phyloP scores from a whole-genome alignment of 2,329 filamentous ascomycete species.

The Geosmithia flava region DNA sequence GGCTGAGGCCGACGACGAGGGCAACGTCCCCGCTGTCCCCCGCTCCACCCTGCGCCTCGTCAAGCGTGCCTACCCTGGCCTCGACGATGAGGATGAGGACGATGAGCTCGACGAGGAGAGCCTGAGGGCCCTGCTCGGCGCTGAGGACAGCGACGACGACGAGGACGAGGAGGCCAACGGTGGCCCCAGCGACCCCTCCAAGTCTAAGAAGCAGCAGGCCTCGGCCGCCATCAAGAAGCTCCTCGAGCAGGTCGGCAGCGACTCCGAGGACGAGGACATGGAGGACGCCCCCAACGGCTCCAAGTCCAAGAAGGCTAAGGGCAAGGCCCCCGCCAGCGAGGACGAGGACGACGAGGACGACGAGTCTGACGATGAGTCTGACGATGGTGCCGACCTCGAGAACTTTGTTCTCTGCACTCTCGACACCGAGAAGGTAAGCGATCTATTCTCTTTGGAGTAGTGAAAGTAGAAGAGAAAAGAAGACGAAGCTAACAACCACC shows the following conservation, averaged over 20 bases:
- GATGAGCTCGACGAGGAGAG: constrained; percentile 58
- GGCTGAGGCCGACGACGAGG: constrained; percentile 51
- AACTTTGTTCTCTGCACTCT: constrained; percentile 94
- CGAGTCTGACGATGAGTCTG: constrained; percentile 46
- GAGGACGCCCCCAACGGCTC: constrained; percentile 50
- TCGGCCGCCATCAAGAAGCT: constrained; percentile 69
- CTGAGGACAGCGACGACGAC: constrained; percentile 36
- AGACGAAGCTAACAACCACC: constrained; percentile 11
- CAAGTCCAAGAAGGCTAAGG: constrained; percentile 53
- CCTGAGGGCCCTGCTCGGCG: constrained; percentile 35
- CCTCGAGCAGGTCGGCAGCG: constrained; percentile 50
- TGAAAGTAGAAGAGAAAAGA: background rate
- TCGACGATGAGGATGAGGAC: constrained; percentile 43
- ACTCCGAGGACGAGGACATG: constrained; percentile 60
- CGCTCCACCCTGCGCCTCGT: constrained; percentile 87
- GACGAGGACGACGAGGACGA: constrained; percentile 41
- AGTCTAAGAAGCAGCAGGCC: constrained; percentile 77
- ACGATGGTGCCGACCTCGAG: constrained; percentile 58
- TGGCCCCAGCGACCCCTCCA: constrained; percentile 81
- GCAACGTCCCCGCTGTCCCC: constrained; percentile 47
- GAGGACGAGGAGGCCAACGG: constrained; percentile 65
- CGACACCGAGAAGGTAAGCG: constrained; percentile 74
- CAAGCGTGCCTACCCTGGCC: constrained; percentile 52
- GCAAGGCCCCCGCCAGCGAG: constrained; percentile 55
- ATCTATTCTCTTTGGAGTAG: background rate